Evolutionary conservation across 345 rosid genomes (phyloP).

Genomic region (Passiflora organensis): DNA sequence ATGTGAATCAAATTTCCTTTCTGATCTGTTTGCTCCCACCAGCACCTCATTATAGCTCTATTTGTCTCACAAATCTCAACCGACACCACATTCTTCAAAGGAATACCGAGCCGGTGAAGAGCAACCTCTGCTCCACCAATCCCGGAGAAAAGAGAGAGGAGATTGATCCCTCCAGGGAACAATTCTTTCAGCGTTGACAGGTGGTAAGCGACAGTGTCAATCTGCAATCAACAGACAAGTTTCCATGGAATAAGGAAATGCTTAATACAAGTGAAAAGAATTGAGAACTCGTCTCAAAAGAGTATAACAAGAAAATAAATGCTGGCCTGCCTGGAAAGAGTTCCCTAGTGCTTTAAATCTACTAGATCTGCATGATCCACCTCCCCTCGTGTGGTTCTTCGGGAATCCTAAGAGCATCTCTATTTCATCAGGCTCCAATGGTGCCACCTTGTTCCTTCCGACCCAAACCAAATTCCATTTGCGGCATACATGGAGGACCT

Average conservation of each 20-base stretch:
- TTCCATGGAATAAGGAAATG: background rate
- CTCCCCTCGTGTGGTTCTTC: slow-evolving; percentile 30
- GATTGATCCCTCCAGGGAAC: slow-evolving; percentile 15
- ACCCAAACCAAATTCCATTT: slow-evolving; percentile 35
- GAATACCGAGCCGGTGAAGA: slow-evolving; percentile 19
- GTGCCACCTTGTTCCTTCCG: slow-evolving; percentile 27
- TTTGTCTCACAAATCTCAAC: slow-evolving; percentile 24
- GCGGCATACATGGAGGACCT: slow-evolving; percentile 42
- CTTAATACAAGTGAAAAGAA: background rate
- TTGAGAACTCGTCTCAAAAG: no score
- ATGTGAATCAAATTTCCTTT: slow-evolving; percentile 5
- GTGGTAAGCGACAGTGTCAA: slow-evolving; percentile 23
- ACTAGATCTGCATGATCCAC: slow-evolving; percentile 8
- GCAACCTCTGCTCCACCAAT: slow-evolving; percentile 37
- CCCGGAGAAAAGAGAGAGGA: slow-evolving; percentile 24
- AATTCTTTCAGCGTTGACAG: slow-evolving; percentile 12
- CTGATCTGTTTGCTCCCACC: slow-evolving; percentile 29
- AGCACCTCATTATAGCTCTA: slow-evolving; percentile 9
- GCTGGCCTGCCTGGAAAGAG: slow-evolving; percentile 17
- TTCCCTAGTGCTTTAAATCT: slow-evolving; percentile 26
- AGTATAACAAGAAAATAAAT: no score
- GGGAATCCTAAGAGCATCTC: slow-evolving; percentile 31
- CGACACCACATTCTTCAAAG: slow-evolving; percentile 20
- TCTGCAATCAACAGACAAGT: slow-evolving; percentile 2
- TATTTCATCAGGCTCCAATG: slow-evolving; percentile 20